These are phyloP conservation scores for Aphanocladium album DNA, from an alignment of 2,329 filamentous ascomycete species.

Conservation along the genomic window DNA sequence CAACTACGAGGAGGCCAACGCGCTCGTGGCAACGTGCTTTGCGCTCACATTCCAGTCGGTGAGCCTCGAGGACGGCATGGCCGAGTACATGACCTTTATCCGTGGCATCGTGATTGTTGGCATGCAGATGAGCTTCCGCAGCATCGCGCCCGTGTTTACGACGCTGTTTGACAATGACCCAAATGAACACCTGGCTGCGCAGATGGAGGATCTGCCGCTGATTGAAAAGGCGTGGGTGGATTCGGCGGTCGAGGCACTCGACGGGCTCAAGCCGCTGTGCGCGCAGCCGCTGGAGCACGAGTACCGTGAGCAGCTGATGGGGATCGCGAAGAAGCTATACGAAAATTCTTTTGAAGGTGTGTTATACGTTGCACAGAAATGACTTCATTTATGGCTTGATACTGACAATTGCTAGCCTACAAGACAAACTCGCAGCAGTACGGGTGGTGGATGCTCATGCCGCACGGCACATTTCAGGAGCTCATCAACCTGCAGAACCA, in stretches of 20 bases:
- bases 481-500: slow-evolving; percentile 45
- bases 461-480: slow-evolving; percentile 46
- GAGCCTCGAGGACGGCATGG: slow-evolving; percentile 51
- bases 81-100: slow-evolving; percentile 58
- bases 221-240: slow-evolving; percentile 42
- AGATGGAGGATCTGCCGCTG: slow-evolving; percentile 41
- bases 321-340: slow-evolving; percentile 47
- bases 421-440: slow-evolving; percentile 46
- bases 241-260: slow-evolving; percentile 40
- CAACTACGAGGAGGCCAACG: slow-evolving; percentile 51
- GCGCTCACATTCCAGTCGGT: slow-evolving; percentile 56
- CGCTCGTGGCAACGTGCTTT: slow-evolving; percentile 54
- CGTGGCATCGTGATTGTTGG: slow-evolving; percentile 52
- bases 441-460: slow-evolving; percentile 54
- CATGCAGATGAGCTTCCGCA: slow-evolving; percentile 47
- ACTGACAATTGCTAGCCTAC: slow-evolving; percentile 35
- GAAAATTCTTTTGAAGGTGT: slow-evolving; percentile 49
- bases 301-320: slow-evolving; percentile 41
- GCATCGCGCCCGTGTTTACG: slow-evolving; percentile 45
- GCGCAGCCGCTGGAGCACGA: slow-evolving; percentile 37
- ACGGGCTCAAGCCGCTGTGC: slow-evolving; percentile 39
- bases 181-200: slow-evolving; percentile 36
- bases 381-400: no score
- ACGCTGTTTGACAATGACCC: slow-evolving; percentile 39
- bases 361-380: slow-evolving; percentile 11